Conservation (phyloP, 2,329 filamentous ascomycete species). For the Cytospora schulzeri region DNA sequence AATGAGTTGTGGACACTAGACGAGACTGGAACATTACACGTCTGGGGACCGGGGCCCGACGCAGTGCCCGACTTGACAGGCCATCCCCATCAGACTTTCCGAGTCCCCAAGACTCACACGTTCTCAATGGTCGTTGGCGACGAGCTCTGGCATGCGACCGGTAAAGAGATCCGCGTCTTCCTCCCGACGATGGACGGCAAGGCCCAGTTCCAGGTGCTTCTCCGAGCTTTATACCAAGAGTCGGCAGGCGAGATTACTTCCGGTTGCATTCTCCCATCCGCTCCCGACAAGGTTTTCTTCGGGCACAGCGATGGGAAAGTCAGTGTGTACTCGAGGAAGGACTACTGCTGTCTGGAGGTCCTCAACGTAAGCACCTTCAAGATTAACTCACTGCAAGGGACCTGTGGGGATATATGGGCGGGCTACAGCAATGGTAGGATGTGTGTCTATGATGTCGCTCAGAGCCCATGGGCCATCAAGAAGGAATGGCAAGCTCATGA, state of each 20-base stretch:
- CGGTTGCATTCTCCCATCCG: conserved; percentile 72
- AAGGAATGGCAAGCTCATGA: conserved; percentile 96
- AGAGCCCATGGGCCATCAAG: conserved; percentile 82
- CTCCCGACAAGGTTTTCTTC: conserved; percentile 81
- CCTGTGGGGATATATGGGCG: conserved; percentile 85
- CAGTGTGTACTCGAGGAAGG: conserved; percentile 80
- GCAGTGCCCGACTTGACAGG: conserved; percentile 74
- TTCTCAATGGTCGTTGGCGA: conserved; percentile 88
- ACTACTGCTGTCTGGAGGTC: conserved; percentile 76
- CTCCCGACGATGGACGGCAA: conserved; percentile 70
- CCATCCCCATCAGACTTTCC: conserved; percentile 72
- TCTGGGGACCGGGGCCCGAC: conserved; percentile 78
- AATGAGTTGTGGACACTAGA: conserved; percentile 95
- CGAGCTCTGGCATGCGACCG: conserved; percentile 83
- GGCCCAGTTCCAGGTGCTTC: conserved; percentile 72
- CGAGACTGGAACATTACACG: conserved; percentile 80
- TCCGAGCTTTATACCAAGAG: conserved; percentile 69
- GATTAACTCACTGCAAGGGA: conserved; percentile 82
- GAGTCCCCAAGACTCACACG: conserved; percentile 77
- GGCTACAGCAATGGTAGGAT: conserved; percentile 93
- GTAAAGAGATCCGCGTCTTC: conserved; percentile 86
- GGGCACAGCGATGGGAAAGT: conserved; percentile 94
- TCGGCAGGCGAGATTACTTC: conserved; percentile 86
- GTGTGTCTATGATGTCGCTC: conserved; percentile 84
- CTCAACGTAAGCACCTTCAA: conserved; percentile 92